A percentile compares a stretch with the other conserved stretches of the same genome.
These are phyloP conservation scores for Corylus heterophylla DNA, from an alignment of 306 rosid genomes.

Conservation along the genomic window DNA sequence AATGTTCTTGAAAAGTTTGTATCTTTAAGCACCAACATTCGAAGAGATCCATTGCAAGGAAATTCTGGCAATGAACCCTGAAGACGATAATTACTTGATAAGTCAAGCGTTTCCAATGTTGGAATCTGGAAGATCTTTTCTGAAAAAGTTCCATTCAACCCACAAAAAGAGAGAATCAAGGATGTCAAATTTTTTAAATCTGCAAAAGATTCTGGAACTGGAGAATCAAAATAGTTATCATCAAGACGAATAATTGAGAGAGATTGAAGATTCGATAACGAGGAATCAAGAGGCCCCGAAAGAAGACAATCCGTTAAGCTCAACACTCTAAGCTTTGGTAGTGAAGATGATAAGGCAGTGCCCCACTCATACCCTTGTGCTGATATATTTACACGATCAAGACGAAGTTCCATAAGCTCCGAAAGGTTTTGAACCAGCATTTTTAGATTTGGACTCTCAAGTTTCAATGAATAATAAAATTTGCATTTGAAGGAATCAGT, in stretches of 20 bases:
- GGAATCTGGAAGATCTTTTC: constrained; percentile 23
- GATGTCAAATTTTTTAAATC: constrained; percentile 22
- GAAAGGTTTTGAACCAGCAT: constrained; percentile 27
- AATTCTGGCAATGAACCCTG: constrained; percentile 41
- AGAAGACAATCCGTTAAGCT: neutral
- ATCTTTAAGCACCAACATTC: neutral
- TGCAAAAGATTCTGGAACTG: constrained; percentile 25
- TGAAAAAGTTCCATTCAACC: constrained; percentile 31
- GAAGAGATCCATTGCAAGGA: constrained; percentile 11
- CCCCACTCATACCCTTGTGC: constrained; percentile 46
- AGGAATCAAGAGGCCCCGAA: neutral
- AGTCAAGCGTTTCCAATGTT: constrained; percentile 27
- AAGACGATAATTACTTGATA: constrained; percentile 29
- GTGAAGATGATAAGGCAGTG: neutral
- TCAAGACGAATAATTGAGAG: constrained; percentile 16
- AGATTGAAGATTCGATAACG: neutral
- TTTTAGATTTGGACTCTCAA: constrained; percentile 25
- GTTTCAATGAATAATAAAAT: neutral
- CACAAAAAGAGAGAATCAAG: constrained; percentile 3
- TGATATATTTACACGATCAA: constrained; percentile 44
- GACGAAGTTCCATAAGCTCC: constrained; percentile 26
- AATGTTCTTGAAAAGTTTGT: constrained; percentile 39
- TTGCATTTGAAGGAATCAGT: neutral
- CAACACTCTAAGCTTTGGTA: neutral
- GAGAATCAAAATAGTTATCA: constrained; percentile 16